Percentiles rank a stretch among this genome's conserved stretches.
These are phyloP conservation scores for Dissoconium aciculare DNA, from an alignment of 2,329 filamentous ascomycete species.

Conservation along the genomic window DNA sequence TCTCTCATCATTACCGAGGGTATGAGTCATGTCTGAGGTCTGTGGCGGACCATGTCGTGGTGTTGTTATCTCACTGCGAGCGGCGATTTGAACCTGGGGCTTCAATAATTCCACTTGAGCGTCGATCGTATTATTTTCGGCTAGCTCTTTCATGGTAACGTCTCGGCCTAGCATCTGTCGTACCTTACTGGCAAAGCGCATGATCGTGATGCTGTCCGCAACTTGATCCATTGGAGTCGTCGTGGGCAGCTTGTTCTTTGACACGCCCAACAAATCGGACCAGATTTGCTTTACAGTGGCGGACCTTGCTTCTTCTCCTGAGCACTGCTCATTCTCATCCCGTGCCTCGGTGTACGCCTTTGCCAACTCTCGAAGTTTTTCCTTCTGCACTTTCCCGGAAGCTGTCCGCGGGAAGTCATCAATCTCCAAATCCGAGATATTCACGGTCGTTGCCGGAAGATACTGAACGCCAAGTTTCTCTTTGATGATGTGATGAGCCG, in stretches of 20 bases:
- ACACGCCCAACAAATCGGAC: slow-evolving; percentile 18
- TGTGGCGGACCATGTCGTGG: slow-evolving; percentile 18
- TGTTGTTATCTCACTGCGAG: slow-evolving; percentile 6
- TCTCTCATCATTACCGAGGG: slow-evolving; percentile 14
- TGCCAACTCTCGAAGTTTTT: slow-evolving; percentile 21
- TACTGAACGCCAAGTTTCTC: slow-evolving; percentile 26
- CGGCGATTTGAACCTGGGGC: slow-evolving; percentile 11
- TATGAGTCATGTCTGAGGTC: slow-evolving; percentile 18
- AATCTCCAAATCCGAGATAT: slow-evolving; percentile 27
- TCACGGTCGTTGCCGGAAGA: slow-evolving; percentile 27
- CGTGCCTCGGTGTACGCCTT: background rate
- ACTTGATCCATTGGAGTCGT: slow-evolving; percentile 16
- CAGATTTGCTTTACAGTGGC: background rate
- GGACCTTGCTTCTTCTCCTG: no score
- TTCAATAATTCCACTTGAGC: slow-evolving; percentile 20
- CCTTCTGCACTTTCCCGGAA: slow-evolving; percentile 34
- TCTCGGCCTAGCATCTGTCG: slow-evolving; percentile 21
- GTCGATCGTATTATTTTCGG: slow-evolving; percentile 19
- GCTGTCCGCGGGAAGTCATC: slow-evolving; percentile 31
- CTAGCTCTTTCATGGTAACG: slow-evolving; percentile 22
- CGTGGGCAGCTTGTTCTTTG: slow-evolving; percentile 13
- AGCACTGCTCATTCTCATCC: no score
- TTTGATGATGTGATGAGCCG: slow-evolving; percentile 23
- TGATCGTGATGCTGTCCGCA: slow-evolving; percentile 24
- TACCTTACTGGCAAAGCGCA: slow-evolving; percentile 21